A percentile compares a stretch with the other conserved stretches of the same genome.
phyloP scores from a whole-genome alignment of 805 yeast species.

The Metschnikowia peoriensis region DNA sequence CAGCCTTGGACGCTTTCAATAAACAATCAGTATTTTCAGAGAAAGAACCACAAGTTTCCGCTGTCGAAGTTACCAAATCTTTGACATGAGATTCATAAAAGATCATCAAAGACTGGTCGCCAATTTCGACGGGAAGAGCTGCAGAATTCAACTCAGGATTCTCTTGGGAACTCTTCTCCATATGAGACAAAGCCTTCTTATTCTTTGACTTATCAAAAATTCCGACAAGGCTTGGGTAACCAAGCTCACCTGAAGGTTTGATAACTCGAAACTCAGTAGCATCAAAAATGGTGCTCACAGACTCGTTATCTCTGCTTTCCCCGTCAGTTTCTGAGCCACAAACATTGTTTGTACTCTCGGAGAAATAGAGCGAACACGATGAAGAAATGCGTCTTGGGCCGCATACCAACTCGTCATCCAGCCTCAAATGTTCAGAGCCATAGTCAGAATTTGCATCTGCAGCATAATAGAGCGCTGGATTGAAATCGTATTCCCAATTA shows the following conservation, averaged over 20 bases:
- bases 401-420: not conserved
- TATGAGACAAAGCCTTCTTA: not conserved
- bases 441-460: not conserved
- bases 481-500: not conserved
- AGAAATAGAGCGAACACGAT: not conserved
- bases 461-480: not conserved
- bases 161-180: not conserved
- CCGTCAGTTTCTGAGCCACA: not conserved
- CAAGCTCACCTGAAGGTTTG: not conserved
- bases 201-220: not conserved
- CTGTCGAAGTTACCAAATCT: not conserved
- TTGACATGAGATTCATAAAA: not conserved
- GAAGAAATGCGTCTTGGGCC: not conserved
- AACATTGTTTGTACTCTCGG: not conserved
- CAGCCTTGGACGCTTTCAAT: not conserved
- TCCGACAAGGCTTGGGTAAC: not conserved
- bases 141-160: not conserved
- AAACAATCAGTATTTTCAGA: not conserved
- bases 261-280: not conserved
- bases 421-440: not conserved
- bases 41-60: not conserved
- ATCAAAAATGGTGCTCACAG: not conserved
- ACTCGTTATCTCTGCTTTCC: not conserved
- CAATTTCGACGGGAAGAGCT: too few species aligned
- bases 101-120: not conserved